A percentile compares a stretch with the other conserved stretches of the same genome.
phyloP scores from a whole-genome alignment of 805 yeast genomes.

The Grigorovia yakushimaensis region DNA sequence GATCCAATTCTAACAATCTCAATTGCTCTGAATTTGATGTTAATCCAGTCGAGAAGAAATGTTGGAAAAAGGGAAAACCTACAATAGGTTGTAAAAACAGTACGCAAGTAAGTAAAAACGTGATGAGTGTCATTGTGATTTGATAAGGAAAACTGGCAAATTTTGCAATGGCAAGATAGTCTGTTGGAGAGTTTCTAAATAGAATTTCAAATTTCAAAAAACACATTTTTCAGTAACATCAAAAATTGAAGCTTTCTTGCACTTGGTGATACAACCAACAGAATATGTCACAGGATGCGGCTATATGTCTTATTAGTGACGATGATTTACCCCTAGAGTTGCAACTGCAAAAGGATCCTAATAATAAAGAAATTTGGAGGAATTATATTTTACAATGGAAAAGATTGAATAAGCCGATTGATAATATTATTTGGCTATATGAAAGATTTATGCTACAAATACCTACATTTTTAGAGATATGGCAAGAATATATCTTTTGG shows the following conservation, averaged over 20 bases:
- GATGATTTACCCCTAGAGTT: slow-evolving; percentile 38
- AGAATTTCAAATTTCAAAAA: background rate
- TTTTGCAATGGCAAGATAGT: no score
- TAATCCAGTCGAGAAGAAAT: background rate
- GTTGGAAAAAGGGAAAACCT: background rate
- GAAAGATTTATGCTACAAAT: slow-evolving; percentile 31
- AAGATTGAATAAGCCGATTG: slow-evolving; percentile 9
- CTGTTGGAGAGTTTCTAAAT: background rate
- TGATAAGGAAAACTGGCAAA: no score
- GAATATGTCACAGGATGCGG: background rate
- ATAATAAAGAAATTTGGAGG: slow-evolving; percentile 35
- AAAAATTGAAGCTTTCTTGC: no score
- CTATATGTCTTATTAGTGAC: slow-evolving; percentile 11
- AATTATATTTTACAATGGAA: slow-evolving; percentile 33
- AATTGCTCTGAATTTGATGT: background rate
- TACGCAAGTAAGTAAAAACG: no score
- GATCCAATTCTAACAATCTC: slow-evolving; percentile 19
- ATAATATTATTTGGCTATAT: slow-evolving; percentile 19
- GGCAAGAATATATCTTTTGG: slow-evolving; percentile 34
- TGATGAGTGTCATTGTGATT: no score
- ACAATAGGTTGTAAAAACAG: background rate
- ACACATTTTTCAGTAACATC: background rate
- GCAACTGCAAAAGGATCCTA: slow-evolving; percentile 33
- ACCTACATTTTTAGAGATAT: slow-evolving; percentile 10
- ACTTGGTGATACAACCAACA: background rate